Conservation (phyloP, 495 filamentous ascomycete species). For the Aspergillus wentii region DNA sequence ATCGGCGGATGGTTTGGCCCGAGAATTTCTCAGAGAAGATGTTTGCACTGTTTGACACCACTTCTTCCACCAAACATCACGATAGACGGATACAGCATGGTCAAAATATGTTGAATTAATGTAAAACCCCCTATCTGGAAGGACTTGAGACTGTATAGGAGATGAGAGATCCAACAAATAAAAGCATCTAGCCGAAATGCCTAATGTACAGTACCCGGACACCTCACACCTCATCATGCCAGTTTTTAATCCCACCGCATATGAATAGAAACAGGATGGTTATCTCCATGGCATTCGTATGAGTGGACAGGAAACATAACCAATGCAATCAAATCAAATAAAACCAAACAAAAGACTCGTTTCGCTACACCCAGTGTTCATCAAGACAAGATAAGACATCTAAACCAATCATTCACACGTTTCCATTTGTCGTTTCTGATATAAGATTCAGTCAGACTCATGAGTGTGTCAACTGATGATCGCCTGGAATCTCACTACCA, state of each 20-base stretch:
- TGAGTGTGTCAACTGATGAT: not conserved
- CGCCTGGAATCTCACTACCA: conserved; percentile 6
- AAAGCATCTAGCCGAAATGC: conserved; percentile 4
- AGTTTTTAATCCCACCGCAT: too few relatives aligned
- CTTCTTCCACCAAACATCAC: not conserved
- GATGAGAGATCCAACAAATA: not conserved
- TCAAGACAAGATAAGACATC: conserved; percentile 1
- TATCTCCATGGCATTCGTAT: conserved; percentile 7
- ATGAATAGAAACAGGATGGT: conserved; percentile 3
- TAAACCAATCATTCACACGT: conserved; percentile 6
- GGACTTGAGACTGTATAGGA: too few relatives aligned
- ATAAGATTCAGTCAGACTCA: too few relatives aligned
- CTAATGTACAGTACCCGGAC: conserved; percentile 5
- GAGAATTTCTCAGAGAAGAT: conserved; percentile 31
- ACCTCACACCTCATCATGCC: conserved; percentile 5
- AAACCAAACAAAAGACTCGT: conserved; percentile 13
- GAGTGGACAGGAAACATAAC: conserved; percentile 5
- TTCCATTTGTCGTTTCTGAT: not conserved
- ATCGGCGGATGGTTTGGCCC: conserved; percentile 19
- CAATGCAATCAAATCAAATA: conserved; percentile 9
- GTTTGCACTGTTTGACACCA: conserved; percentile 38
- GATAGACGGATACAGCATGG: too few relatives aligned
- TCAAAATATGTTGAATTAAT: too few relatives aligned
- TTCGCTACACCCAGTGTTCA: conserved; percentile 28
- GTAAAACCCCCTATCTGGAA: too few relatives aligned